A percentile compares a stretch with the other conserved stretches of the same genome.
Conservation (phyloP, 768 basidiomycete genomes). For the Mycena floridula region DNA sequence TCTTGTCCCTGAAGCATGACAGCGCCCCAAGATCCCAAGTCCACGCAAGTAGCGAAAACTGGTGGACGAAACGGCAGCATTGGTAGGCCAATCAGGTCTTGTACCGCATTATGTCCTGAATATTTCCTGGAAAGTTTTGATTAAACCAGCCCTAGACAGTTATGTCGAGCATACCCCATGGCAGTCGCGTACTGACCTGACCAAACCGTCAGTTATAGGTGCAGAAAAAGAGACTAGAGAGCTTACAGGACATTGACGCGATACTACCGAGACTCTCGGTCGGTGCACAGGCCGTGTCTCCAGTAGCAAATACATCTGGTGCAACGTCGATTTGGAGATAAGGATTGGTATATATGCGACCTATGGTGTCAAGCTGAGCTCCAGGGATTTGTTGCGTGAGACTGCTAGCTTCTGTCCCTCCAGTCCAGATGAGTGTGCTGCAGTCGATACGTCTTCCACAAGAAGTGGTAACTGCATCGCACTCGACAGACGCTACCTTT, state of each 20-base stretch:
- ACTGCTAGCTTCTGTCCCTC: constrained; percentile 12
- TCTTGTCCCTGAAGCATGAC: constrained; percentile 16
- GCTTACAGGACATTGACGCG: not conserved
- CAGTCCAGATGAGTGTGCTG: constrained; percentile 17
- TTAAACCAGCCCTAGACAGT: constrained; percentile 10
- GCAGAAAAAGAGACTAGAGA: not conserved
- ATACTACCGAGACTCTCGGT: constrained; percentile 12
- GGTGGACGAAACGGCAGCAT: constrained; percentile 11
- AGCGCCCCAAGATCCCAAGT: constrained; percentile 15
- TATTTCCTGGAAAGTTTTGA: constrained; percentile 12
- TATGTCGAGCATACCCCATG: too few species aligned
- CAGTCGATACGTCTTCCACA: constrained; percentile 11
- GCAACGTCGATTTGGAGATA: not conserved
- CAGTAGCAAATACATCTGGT: not conserved
- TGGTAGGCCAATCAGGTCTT: constrained; percentile 13
- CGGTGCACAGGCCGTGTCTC: constrained; percentile 5
- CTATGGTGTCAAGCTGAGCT: constrained; percentile 9
- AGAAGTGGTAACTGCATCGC: constrained; percentile 11
- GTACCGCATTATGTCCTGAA: constrained; percentile 13
- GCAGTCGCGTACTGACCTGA: too few species aligned
- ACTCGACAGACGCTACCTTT: constrained; percentile 11
- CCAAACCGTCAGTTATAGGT: too few species aligned
- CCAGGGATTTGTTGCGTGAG: constrained; percentile 15
- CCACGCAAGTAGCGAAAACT: constrained; percentile 13
- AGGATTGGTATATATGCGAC: constrained; percentile 5